Percentiles rank a stretch among this genome's conserved stretches.
Conservation (phyloP, 1,284 basidiomycete species). For the Cutaneotrichosporon mucoides region DNA sequence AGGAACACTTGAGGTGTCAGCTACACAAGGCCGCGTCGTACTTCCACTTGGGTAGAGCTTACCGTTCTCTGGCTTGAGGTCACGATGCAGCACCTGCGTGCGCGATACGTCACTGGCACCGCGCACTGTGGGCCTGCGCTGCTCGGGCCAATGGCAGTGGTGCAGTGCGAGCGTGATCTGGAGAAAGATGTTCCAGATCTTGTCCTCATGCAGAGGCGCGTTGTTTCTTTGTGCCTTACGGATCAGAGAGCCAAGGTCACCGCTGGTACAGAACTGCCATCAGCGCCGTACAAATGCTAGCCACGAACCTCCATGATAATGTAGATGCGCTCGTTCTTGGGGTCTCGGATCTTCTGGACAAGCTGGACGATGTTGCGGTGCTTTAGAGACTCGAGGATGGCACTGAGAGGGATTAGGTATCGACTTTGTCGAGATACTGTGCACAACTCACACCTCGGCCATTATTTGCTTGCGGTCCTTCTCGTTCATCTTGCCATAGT, state of each 20-base stretch:
- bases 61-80: constrained; percentile 97
- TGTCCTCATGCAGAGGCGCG: constrained; percentile 77
- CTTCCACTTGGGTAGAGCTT: constrained; percentile 25
- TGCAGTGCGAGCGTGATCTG: constrained; percentile 87
- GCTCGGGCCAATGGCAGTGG: constrained; percentile 68
- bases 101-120: not conserved
- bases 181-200: constrained; percentile 90
- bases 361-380: constrained; percentile 83
- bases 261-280: constrained; percentile 76
- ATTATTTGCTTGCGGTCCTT: constrained; percentile 91
- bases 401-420: constrained; percentile 54
- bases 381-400: constrained; percentile 89
- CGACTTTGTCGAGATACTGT: not conserved
- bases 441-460: constrained; percentile 80
- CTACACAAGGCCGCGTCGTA: too few relatives aligned
- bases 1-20: constrained; percentile 31
- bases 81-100: constrained; percentile 79
- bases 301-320: constrained; percentile 79
- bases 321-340: constrained; percentile 83
- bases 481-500: constrained; percentile 91
- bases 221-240: constrained; percentile 53
- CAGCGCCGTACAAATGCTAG: not conserved
- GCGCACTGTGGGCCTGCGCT: constrained; percentile 16
- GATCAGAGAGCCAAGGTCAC: constrained; percentile 83
- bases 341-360: constrained; percentile 66